A percentile compares a stretch with the other conserved stretches of the same genome.
phyloP scores from a whole-genome alignment of 139 green algal genomes.

The Micromonas pusilla region DNA sequence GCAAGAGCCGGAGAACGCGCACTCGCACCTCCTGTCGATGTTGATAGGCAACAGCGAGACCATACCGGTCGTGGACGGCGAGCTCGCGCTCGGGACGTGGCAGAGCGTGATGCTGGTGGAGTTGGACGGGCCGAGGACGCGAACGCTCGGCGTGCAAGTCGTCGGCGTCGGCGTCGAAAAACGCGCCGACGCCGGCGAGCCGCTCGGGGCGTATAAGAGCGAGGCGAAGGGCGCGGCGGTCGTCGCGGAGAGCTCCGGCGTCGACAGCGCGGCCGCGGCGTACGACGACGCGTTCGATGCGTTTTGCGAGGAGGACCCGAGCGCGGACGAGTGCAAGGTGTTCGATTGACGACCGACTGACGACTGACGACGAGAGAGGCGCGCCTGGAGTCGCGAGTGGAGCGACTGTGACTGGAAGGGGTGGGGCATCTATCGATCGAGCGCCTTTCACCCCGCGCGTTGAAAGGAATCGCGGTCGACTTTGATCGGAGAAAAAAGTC shows the following conservation, averaged over 20 bases:
- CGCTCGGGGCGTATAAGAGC: background rate
- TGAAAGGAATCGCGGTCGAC: too few species aligned
- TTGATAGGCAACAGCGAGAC: constrained; percentile 56
- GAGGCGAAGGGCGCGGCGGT: background rate
- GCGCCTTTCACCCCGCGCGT: too few species aligned
- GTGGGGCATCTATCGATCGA: too few species aligned
- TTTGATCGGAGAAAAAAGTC: too few species aligned
- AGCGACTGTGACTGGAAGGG: too few species aligned
- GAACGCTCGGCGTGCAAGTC: constrained; percentile 67
- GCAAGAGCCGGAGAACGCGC: constrained; percentile 68
- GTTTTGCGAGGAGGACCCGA: constrained; percentile 56
- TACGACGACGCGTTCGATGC: constrained; percentile 44
- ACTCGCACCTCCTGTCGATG: constrained; percentile 67
- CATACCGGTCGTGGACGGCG: constrained; percentile 47
- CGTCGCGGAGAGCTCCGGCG: background rate
- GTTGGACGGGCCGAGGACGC: constrained; percentile 60
- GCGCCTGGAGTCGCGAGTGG: too few species aligned
- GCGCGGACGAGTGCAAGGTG: constrained; percentile 59
- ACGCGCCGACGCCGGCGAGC: too few species aligned
- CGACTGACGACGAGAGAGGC: too few species aligned
- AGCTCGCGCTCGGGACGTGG: constrained; percentile 62
- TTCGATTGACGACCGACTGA: too few species aligned
- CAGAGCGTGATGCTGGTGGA: constrained; percentile 73
- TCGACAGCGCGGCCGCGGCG: constrained; percentile 20
- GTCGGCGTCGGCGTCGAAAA: too few species aligned